Evolutionary conservation across 441 rosid species (phyloP).

Genomic region (Mallotus repandus): DNA sequence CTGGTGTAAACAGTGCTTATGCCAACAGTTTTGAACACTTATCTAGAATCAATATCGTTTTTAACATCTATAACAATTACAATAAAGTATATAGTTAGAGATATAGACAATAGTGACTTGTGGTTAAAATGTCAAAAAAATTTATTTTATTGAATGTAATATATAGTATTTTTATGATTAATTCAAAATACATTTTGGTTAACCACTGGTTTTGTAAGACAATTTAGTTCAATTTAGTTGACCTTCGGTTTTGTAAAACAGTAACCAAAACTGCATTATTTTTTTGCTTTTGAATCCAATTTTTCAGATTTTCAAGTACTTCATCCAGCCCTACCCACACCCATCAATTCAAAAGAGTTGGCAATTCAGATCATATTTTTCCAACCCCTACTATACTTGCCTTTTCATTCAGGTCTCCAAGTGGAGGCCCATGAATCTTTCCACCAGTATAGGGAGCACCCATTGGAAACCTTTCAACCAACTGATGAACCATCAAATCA

Average conservation of each 20-base stretch:
- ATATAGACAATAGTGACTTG: background rate
- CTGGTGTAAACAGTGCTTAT: background rate
- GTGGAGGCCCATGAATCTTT: slow-evolving; percentile 91
- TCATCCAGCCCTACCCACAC: background rate
- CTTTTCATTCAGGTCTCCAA: slow-evolving; percentile 94
- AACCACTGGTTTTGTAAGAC: background rate
- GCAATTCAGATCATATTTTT: slow-evolving; percentile 15
- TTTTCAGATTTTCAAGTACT: background rate
- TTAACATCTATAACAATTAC: background rate
- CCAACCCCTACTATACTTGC: slow-evolving; percentile 41
- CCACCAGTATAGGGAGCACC: slow-evolving; percentile 98
- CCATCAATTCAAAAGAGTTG: slow-evolving; percentile 10
- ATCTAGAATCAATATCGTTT: no score
- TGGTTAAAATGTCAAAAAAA: background rate
- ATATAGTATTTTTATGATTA: no score
- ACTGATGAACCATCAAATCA: slow-evolving; percentile 94
- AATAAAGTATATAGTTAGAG: background rate
- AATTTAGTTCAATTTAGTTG: no score
- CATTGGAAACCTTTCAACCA: slow-evolving; percentile 99
- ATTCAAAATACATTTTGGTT: background rate
- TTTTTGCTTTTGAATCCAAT: background rate
- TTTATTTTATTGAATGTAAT: no score
- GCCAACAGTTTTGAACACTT: background rate
- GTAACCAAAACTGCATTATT: background rate
- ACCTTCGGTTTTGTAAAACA: no score